Base-by-base conservation (phyloP, 2,329 filamentous ascomycete species). In the Aspergillus tanneri region DNA sequence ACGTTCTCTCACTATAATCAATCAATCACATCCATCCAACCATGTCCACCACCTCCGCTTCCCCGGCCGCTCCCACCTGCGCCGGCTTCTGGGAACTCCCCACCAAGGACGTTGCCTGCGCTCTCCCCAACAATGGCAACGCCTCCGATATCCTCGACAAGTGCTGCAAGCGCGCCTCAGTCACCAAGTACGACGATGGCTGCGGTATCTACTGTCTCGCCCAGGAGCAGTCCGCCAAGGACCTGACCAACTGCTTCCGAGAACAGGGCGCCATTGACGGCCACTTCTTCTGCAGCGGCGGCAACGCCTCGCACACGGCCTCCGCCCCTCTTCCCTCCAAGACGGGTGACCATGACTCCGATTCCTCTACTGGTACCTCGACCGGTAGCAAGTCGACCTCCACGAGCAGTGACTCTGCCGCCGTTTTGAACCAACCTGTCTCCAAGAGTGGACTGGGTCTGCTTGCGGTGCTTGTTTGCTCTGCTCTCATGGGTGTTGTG, bases 161-260 rank as follows among this genome's bases (percentile, higher is more conserved):
- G 18, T 80, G 77, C 72, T 80, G 77, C 58, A 65, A 68, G 9
- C 54, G 66, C 8, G 72, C 76, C 43, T 61, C 70, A 18, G 67
- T 78, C 22, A 61, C 73, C 40, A 64, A 64, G 54, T 79, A 78
- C 71, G 66, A 73, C 58, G 57, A 72, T 59, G 63, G 70, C 57
- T 80, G 77, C 66, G 75, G 73, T 12, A 56, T 78, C 50, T 80
- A 79, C 74, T 80, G 77, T 56, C 71, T 74, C 12, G 74, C 72
- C 0, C 60, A 65, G 32, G 71, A 59, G 35, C 73, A 76, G 53
- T 63, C 55, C 18, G 58, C 74, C 42, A 46, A 53, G 9, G 56
- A 66, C 4, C 58, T 77, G 25, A 59, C 60, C 4, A 24, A 58
- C 3, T 80, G 77, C 54, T 61, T 79, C 11, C 65, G 55, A 40